Evolutionary conservation across 352 stramenopile genomes (phyloP).

Genomic region (Bremia lactucae): DNA sequence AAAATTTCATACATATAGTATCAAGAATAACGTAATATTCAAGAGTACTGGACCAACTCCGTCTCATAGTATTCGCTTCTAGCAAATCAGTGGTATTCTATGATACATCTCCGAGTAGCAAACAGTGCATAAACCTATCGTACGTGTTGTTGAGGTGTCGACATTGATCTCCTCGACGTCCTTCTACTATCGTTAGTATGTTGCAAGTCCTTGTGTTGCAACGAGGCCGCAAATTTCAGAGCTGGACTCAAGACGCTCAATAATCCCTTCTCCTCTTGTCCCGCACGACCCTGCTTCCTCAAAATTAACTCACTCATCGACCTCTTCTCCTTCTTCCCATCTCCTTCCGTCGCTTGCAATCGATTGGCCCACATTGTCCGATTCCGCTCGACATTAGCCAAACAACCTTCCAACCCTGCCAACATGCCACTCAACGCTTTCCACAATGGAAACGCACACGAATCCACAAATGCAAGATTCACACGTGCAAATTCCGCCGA

Average conservation of each 20-base stretch:
- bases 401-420: slow-evolving; percentile 41
- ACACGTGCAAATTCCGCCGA: slow-evolving; percentile 59
- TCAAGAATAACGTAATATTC: no score
- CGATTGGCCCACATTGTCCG: slow-evolving; percentile 44
- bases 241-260: background rate
- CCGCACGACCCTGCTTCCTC: slow-evolving; percentile 2
- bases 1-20: no score
- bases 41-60: no score
- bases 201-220: background rate
- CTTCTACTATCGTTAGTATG: no score
- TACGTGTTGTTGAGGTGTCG: no score
- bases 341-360: slow-evolving; percentile 17
- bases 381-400: slow-evolving; percentile 62
- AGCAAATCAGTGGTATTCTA: no score
- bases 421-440: slow-evolving; percentile 55
- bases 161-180: no score
- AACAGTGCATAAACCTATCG: no score
- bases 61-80: no score
- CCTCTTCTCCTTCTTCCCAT: slow-evolving; percentile 3
- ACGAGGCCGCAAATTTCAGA: background rate
- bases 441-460: slow-evolving; percentile 77
- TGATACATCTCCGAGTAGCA: no score
- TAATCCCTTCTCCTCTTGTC: background rate
- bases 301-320: slow-evolving; percentile 5
- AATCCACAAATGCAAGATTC: slow-evolving; percentile 77